Conservation (phyloP, 345 rosid genomes). For the Eucalyptus cloeziana region DNA sequence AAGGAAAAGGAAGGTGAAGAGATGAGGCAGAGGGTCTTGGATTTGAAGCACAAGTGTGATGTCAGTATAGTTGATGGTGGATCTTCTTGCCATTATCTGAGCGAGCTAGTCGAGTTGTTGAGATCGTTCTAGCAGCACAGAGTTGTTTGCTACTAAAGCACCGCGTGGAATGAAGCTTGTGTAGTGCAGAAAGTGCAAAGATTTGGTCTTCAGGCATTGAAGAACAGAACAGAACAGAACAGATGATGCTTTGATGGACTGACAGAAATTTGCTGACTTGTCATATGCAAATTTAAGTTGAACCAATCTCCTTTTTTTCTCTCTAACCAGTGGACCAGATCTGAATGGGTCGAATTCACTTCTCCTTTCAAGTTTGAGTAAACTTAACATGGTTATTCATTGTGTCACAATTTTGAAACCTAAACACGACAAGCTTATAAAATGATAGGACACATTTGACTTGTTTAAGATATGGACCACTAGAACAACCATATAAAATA, state of each 20-base stretch:
- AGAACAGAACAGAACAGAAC: not conserved
- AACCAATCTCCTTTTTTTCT: not conserved
- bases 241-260: not conserved
- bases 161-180: not conserved
- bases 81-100: constrained; percentile 12
- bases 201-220: not conserved
- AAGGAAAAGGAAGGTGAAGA: constrained; percentile 18
- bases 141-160: not conserved
- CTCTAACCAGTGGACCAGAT: not conserved
- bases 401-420: not conserved
- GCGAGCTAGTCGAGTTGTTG: constrained; percentile 6
- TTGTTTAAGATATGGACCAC: not conserved
- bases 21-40: constrained; percentile 15
- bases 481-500: not conserved
- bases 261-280: not conserved
- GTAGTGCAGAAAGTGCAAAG: not conserved
- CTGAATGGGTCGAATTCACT: not conserved
- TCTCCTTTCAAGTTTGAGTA: not conserved
- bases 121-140: not conserved
- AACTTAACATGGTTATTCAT: not conserved
- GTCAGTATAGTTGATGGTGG: not conserved
- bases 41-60: constrained; percentile 4
- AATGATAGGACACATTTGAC: not conserved
- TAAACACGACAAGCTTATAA: not conserved
- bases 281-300: not conserved